phyloP scores from a whole-genome alignment of 179 eudicot species.

The Spinacia oleracea region DNA sequence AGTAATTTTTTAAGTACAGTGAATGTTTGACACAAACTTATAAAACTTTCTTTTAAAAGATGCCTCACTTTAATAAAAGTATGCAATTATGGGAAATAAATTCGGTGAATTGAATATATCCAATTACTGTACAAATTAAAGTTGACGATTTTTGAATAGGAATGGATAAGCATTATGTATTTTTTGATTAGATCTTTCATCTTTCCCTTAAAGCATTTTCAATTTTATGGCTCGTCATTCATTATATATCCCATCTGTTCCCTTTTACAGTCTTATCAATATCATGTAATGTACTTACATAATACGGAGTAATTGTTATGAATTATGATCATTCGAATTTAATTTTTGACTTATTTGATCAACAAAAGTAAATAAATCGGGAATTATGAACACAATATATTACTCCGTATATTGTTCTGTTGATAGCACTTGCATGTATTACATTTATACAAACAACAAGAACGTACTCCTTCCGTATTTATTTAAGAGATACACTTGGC shows the following conservation, averaged over 20 bases:
- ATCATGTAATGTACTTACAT: not conserved
- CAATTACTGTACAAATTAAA: not conserved
- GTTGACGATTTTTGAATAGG: constrained; percentile 4
- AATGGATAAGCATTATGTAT: not conserved
- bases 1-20: not conserved
- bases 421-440: no score
- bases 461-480: no score
- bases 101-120: not conserved
- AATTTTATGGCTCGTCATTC: not conserved
- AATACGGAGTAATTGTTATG: no score
- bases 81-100: constrained; percentile 2
- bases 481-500: no score
- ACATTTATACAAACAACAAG: no score
- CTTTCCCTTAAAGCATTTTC: not conserved
- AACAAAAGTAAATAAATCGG: no score
- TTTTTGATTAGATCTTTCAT: not conserved
- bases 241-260: not conserved
- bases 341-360: not conserved
- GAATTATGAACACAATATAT: no score
- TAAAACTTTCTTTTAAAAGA: not conserved
- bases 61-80: constrained; percentile 25
- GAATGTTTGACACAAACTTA: not conserved
- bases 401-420: no score
- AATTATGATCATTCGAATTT: no score
- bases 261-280: not conserved